Base-by-base conservation (phyloP, 345 rosid genomes). In the Dimocarpus longan region DNA sequence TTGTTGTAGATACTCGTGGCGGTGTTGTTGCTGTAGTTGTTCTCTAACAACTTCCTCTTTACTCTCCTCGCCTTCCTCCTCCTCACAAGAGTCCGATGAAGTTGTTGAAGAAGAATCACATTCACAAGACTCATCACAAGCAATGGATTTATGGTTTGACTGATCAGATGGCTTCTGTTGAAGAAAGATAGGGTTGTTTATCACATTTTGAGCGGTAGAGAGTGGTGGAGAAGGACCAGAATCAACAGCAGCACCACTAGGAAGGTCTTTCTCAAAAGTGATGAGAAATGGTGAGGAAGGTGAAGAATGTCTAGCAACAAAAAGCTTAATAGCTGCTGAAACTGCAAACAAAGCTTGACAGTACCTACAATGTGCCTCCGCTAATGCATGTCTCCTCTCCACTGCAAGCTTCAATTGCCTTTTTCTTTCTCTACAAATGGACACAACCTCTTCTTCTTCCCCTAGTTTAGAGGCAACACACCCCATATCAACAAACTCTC, bases 381-480 rank as follows among this genome's bases (percentile, higher is more conserved):
- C 93, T 39, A 92, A 87, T 64, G 82, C 86, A 78, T 82, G 82
- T 84, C 96, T 87, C 68, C 88, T 87, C 79, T 90, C 90, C 0
- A 89, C 89, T 9, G 90, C 96, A 40, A 85, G 83, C 79, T 92
- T 92, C 74, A 90, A 71, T 70, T 79, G 90, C 39, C 76, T 82
- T 75, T 90, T 92, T 68, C 95, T 89, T 81, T 90, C 93, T 70
- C 85, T 85, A 32, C 95, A 92, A 28, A 92, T 85, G 5, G 90
- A 80, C n/a, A 92, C 91, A n/a, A 89, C 96, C 69, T 84, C 91
- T 82, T 90, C 91, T 81, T 89, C 93, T 81, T 87, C 91, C 66
- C 85, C 91, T 5, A 90, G 86, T 83, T 80, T 92, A 5, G 93
- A 90, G 21, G 96, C 90, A 57, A 85, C 96, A 82, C 96, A 92